Evolutionary conservation across 495 filamentous ascomycete genomes (phyloP).

Genomic region (Penicillium verhagenii): DNA sequence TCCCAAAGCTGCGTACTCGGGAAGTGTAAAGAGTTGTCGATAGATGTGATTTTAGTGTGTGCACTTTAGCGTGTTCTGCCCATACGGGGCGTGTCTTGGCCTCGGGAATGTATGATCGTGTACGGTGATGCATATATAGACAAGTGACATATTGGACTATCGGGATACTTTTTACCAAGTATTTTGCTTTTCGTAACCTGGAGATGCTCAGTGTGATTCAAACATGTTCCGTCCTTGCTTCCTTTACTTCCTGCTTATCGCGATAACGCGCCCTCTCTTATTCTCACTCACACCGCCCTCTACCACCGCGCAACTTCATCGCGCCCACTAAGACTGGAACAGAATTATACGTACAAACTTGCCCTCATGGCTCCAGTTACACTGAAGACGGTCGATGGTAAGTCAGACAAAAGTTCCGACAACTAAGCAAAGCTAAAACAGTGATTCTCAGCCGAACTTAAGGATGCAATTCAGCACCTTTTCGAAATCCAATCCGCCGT

Average conservation of each 20-base stretch:
- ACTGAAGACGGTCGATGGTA: slow-evolving; percentile 51
- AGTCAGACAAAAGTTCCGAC: slow-evolving; percentile 9
- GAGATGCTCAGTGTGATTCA: neutral
- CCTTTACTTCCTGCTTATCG: neutral
- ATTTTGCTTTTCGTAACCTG: neutral
- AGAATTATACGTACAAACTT: neutral
- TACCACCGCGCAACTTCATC: slow-evolving; percentile 7
- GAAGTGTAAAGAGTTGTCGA: slow-evolving; percentile 34
- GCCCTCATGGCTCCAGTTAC: slow-evolving; percentile 44
- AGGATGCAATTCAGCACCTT: slow-evolving; percentile 75
- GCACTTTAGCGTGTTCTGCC: slow-evolving; percentile 27
- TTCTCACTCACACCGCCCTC: slow-evolving; percentile 22
- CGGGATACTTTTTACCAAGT: neutral
- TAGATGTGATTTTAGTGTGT: slow-evolving; percentile 16
- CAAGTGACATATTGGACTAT: slow-evolving; percentile 19
- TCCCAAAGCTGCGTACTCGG: slow-evolving; percentile 39
- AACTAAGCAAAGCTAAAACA: slow-evolving; percentile 6
- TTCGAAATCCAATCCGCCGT: slow-evolving; percentile 76
- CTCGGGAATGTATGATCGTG: slow-evolving; percentile 18
- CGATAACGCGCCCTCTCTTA: neutral
- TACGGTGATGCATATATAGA: slow-evolving; percentile 22
- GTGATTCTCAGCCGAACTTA: slow-evolving; percentile 38
- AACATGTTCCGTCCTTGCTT: neutral
- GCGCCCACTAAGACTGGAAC: neutral
- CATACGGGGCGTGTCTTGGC: slow-evolving; percentile 10